These are phyloP conservation scores for Xenoacremonium recifei DNA, from an alignment of 2,329 filamentous ascomycete species.

Conservation along the genomic window DNA sequence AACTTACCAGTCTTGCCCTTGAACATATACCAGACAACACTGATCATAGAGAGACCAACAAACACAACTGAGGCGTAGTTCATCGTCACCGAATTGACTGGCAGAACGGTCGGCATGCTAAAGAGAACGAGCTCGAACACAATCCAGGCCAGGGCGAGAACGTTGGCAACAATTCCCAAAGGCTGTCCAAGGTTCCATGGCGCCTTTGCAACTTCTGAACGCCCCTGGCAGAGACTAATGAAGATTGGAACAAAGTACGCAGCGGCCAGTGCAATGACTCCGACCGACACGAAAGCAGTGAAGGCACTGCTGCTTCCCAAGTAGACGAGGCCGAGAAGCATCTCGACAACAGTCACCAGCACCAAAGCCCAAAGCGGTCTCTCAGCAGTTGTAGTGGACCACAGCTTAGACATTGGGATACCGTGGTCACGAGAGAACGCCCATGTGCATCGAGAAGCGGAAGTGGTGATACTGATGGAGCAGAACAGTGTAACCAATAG, in stretches of 20 bases:
- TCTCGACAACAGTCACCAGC: constrained; percentile 65
- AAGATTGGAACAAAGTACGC: constrained; percentile 74
- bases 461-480: constrained; percentile 69
- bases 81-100: constrained; percentile 56
- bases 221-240: constrained; percentile 64
- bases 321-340: constrained; percentile 71
- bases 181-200: constrained; percentile 61
- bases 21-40: constrained; percentile 61
- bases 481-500: constrained; percentile 74
- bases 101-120: constrained; percentile 66
- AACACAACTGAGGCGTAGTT: constrained; percentile 67
- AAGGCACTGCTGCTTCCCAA: constrained; percentile 75
- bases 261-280: constrained; percentile 71
- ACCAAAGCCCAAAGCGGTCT: constrained; percentile 67
- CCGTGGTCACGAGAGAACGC: constrained; percentile 72
- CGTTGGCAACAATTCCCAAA: constrained; percentile 66
- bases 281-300: constrained; percentile 74
- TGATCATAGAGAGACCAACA: constrained; percentile 57
- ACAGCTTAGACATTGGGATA: constrained; percentile 66
- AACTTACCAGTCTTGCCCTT: no score
- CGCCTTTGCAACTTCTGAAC: constrained; percentile 60
- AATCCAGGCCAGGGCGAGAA: constrained; percentile 66
- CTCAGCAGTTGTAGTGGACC: constrained; percentile 60
- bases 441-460: constrained; percentile 69
- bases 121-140: constrained; percentile 66